Percentiles rank a stretch among this genome's conserved stretches.
Evolutionary conservation across 495 filamentous ascomycete species (phyloP).

Genomic region (Schizothecium vesticola): DNA sequence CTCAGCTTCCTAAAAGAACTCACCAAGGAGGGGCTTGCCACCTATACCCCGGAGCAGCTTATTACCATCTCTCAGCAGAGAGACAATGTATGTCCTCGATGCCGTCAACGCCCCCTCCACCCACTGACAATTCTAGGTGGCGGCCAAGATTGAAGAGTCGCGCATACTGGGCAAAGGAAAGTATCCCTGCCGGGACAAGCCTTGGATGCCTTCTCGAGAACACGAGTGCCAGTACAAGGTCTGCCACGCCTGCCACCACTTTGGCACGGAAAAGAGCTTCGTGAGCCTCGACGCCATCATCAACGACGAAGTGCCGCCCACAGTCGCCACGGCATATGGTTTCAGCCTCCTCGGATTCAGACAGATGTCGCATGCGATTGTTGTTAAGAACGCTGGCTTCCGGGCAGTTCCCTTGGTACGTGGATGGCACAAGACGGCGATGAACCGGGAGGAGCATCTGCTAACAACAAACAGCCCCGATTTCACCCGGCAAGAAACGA

Average conservation of each 20-base stretch:
- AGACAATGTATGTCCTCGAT: slow-evolving; percentile 26
- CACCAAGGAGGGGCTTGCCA: slow-evolving; percentile 42
- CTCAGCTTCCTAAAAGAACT: slow-evolving; percentile 46
- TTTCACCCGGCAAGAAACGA: background rate
- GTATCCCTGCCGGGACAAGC: slow-evolving; percentile 15
- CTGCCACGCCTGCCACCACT: slow-evolving; percentile 48
- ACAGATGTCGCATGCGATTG: slow-evolving; percentile 27
- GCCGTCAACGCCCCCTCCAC: background rate
- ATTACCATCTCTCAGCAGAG: slow-evolving; percentile 38
- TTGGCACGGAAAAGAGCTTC: slow-evolving; percentile 39
- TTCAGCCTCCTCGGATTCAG: slow-evolving; percentile 27
- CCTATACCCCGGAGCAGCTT: slow-evolving; percentile 40
- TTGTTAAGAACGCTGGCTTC: slow-evolving; percentile 33
- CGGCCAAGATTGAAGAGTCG: slow-evolving; percentile 18
- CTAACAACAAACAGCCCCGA: background rate
- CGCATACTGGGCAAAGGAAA: slow-evolving; percentile 4
- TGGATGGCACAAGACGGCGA: no score
- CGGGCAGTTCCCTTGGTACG: slow-evolving; percentile 34
- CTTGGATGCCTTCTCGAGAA: slow-evolving; percentile 35
- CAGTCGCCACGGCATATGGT: slow-evolving; percentile 38
- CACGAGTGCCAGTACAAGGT: slow-evolving; percentile 47
- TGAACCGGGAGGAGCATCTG: no score
- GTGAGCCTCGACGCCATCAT: slow-evolving; percentile 46
- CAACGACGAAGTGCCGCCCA: slow-evolving; percentile 39
- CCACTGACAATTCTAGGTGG: slow-evolving; percentile 19